Conservation (phyloP, 129 eudicot genomes). For the Artemisia annua region DNA sequence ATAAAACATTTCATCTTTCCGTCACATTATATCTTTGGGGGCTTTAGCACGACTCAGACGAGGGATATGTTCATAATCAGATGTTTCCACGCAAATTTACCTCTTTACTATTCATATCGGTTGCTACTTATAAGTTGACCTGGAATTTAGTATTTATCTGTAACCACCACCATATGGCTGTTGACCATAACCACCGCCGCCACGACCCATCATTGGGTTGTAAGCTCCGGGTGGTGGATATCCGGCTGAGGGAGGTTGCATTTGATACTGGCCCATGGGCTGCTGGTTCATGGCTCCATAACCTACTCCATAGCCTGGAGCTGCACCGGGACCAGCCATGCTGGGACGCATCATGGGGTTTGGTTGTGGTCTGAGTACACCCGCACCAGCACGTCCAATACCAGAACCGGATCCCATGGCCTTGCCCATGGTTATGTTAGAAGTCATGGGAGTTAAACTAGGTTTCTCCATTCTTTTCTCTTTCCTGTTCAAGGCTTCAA, state of each 20-base stretch:
- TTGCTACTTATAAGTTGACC: slow-evolving; percentile 16
- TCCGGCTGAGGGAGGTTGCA: slow-evolving; percentile 61
- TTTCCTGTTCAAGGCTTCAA: slow-evolving; percentile 89
- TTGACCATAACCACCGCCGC: slow-evolving; percentile 78
- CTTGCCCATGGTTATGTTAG: slow-evolving; percentile 85
- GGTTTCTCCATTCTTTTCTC: slow-evolving; percentile 97
- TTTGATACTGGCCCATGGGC: slow-evolving; percentile 52
- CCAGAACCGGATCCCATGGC: slow-evolving; percentile 99
- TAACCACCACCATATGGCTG: slow-evolving; percentile 81
- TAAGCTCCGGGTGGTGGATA: slow-evolving; percentile 63
- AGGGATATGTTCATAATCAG: neutral
- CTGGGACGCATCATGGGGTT: slow-evolving; percentile 73
- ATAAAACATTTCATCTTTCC: slow-evolving; percentile 11
- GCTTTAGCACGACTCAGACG: neutral
- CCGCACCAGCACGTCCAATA: slow-evolving; percentile 83
- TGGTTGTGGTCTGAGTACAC: slow-evolving; percentile 62
- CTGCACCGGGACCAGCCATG: slow-evolving; percentile 57
- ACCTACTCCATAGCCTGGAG: slow-evolving; percentile 37
- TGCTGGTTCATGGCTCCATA: slow-evolving; percentile 57
- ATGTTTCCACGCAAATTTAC: neutral
- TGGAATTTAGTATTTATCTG: slow-evolving; percentile 24
- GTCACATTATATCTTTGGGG: slow-evolving; percentile 17
- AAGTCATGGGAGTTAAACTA: slow-evolving; percentile 47
- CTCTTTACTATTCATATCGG: slow-evolving; percentile 14
- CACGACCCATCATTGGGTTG: slow-evolving; percentile 78